Conservation (phyloP, 1,139 yeast species). For the Hyphopichia wangnamkhiaoensis region DNA sequence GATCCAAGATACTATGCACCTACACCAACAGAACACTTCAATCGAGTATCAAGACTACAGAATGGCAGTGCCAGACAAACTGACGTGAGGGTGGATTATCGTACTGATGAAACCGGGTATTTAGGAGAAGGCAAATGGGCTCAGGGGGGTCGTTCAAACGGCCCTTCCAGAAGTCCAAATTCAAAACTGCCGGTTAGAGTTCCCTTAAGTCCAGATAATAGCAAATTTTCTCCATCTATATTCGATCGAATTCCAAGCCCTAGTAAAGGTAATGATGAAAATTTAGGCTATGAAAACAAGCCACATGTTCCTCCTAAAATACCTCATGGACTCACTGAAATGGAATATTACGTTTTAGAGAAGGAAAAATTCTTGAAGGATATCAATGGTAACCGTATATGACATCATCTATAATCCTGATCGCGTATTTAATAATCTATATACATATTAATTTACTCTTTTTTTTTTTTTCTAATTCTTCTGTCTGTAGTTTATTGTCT, state of each 20-base stretch:
- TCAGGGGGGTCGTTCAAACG: no score
- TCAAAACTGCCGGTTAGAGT: neutral
- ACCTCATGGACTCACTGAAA: constrained; percentile 50
- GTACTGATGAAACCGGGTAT: constrained; percentile 34
- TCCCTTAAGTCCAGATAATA: neutral
- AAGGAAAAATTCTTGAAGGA: constrained; percentile 44
- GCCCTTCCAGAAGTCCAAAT: constrained; percentile 4
- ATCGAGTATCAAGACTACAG: constrained; percentile 21
- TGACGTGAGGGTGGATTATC: constrained; percentile 25
- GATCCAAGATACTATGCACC: constrained; percentile 51
- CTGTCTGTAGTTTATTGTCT: no score
- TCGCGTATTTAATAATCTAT: neutral
- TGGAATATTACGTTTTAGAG: constrained; percentile 49
- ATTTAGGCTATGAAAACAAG: constrained; percentile 28
- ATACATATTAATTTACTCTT: neutral
- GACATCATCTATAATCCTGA: neutral
- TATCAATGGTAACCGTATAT: constrained; percentile 40
- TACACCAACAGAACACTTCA: constrained; percentile 44
- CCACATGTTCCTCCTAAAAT: constrained; percentile 56
- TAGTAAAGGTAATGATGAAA: constrained; percentile 23
- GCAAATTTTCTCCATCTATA: constrained; percentile 42
- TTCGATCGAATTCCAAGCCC: constrained; percentile 31
- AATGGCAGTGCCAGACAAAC: constrained; percentile 19
- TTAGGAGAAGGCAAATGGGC: constrained; percentile 41
- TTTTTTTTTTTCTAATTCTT: no score